These are phyloP conservation scores for Neotropicomus parvogracilis DNA, from an alignment of 1,284 basidiomycete species.

Conservation along the genomic window DNA sequence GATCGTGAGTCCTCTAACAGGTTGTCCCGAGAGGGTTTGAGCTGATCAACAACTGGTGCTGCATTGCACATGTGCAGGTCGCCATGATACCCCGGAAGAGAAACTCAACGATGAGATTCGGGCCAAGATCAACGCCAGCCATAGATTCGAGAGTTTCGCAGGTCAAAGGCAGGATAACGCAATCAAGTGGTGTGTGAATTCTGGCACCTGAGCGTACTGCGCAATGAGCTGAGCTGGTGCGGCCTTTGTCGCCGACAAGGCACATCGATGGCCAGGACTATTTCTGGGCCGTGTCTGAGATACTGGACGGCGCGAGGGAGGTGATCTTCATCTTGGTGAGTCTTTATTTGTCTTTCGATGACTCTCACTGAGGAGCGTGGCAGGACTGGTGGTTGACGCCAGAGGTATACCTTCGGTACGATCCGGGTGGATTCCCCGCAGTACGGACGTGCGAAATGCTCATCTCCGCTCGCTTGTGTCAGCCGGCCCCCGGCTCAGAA, in stretches of 20 bases:
- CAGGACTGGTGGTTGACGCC: constrained; percentile 92
- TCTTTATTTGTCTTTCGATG: background rate
- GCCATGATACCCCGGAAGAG: constrained; percentile 76
- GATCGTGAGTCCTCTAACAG: constrained; percentile 46
- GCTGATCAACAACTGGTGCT: constrained; percentile 5
- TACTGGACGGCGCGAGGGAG: constrained; percentile 74
- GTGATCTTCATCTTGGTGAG: constrained; percentile 74
- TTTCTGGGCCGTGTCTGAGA: constrained; percentile 88
- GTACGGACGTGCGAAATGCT: constrained; percentile 1
- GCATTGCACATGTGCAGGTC: constrained; percentile 36
- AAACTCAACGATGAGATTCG: constrained; percentile 62
- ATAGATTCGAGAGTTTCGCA: constrained; percentile 87
- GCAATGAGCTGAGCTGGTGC: background rate
- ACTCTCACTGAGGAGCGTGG: constrained; percentile 6
- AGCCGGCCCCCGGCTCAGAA: constrained; percentile 81
- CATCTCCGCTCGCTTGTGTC: constrained; percentile 4
- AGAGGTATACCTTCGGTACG: constrained; percentile 73
- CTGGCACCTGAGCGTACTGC: background rate
- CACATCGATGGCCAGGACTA: constrained; percentile 92
- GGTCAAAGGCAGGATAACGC: constrained; percentile 63
- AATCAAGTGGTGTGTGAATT: constrained; percentile 72
- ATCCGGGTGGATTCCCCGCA: background rate
- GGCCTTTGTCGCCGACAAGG: constrained; percentile 37
- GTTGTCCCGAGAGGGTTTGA: background rate
- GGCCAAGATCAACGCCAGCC: constrained; percentile 68